Base-by-base conservation (phyloP, 2,329 filamentous ascomycete species). In the Cladosporium sp. region DNA sequence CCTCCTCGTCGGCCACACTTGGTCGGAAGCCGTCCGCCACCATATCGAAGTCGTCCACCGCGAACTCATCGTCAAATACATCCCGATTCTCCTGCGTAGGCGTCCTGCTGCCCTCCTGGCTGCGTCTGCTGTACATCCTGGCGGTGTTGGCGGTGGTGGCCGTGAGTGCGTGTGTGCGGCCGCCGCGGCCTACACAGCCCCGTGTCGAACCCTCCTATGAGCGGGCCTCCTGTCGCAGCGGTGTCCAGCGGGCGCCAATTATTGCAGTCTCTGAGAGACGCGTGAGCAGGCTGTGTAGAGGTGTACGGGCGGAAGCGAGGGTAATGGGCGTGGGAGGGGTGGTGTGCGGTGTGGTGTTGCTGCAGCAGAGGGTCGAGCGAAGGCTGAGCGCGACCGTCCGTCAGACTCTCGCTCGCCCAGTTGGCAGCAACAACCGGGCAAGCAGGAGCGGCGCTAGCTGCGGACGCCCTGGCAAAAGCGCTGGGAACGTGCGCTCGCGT, bases 41-140 rank as follows among this genome's bases (percentile, higher is more conserved):
- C 36, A 69, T 71, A n/a, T 75, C 75, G 60, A 74, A 75, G 61
- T 79, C 75, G 51, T 72, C 69, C 55, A 77, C 66, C 61, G 77
- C 78, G 64, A 73, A 75, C 61, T 79, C 76, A 66, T 81, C 78
- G 68, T 75, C 77, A 63, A 81, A 80, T 58, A 80, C 73, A 68
- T 81, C 73, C 55, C 69, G 66, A 59, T 72, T 74, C 61, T 70
- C 72, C 36, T 63, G 61, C 25, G 63, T 62, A 15, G 69, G 65
- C 47, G 67, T 69, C 60, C 55, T 57, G 60, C 65, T 62, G 58
- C 60, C 69, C 60, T 69, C 65, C 58, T 58, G 42, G 42, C 54
- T 56, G 42, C 54, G 54, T 49, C 54, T 56, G 42, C 42, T 45
- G 42, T 56, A 47, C 54, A 56, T 56, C 11, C 20, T 43, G 51